phyloP scores from a whole-genome alignment of 352 stramenopile species.

The Lagenidium sp. region DNA sequence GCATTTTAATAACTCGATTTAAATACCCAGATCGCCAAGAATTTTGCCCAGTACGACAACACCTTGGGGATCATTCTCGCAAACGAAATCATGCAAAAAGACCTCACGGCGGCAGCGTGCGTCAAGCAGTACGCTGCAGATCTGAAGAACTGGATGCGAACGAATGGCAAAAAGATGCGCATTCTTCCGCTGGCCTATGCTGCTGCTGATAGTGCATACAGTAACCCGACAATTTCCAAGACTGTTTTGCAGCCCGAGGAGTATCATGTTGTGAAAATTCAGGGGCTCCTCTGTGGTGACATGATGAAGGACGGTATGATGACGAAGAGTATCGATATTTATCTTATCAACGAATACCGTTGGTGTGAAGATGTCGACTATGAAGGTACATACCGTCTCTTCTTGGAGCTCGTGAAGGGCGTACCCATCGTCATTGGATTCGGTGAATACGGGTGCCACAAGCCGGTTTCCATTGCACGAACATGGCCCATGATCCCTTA shows the following conservation, averaged over 20 bases:
- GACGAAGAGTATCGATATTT: constrained; percentile 81
- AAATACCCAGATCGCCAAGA: constrained; percentile 55
- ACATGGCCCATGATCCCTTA: constrained; percentile 78
- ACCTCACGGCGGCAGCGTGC: constrained; percentile 65
- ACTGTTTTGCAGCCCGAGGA: constrained; percentile 37
- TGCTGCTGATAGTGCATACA: constrained; percentile 70
- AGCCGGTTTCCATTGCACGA: constrained; percentile 26
- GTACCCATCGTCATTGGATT: constrained; percentile 75
- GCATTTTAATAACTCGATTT: neutral
- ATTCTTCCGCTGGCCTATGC: constrained; percentile 75
- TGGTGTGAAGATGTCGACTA: constrained; percentile 73
- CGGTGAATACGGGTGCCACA: constrained; percentile 77
- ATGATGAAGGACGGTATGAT: constrained; percentile 77
- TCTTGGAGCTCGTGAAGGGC: constrained; percentile 64
- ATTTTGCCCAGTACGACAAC: constrained; percentile 86
- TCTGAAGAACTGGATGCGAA: constrained; percentile 84
- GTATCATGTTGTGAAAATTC: constrained; percentile 77
- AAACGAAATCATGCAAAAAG: constrained; percentile 84
- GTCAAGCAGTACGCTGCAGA: constrained; percentile 80
- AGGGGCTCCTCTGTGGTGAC: constrained; percentile 78
- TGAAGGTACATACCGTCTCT: constrained; percentile 55
- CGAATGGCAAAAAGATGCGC: constrained; percentile 78
- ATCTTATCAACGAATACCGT: constrained; percentile 86
- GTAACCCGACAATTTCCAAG: constrained; percentile 27
- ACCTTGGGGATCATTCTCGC: constrained; percentile 73